These are phyloP conservation scores for Perkinsus olseni DNA, from an alignment of 169 alveolate species.

Conservation along the genomic window DNA sequence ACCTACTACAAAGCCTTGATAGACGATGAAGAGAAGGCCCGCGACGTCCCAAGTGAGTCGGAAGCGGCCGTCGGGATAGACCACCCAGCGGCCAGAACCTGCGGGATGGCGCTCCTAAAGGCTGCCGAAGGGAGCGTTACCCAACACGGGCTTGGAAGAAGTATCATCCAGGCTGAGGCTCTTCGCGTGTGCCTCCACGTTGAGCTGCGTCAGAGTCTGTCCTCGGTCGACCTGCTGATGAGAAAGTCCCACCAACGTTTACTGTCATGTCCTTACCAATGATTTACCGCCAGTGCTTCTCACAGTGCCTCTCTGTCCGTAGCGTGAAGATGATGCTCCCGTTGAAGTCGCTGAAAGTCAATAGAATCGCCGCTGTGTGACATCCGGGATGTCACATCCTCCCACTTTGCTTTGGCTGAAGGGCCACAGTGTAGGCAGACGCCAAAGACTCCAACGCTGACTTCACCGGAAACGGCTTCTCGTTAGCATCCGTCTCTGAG, in stretches of 20 bases:
- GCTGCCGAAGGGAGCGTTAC: too few species aligned
- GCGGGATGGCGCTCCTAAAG: too few species aligned
- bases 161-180: background rate
- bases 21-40: background rate
- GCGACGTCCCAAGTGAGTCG: background rate
- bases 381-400: too few species aligned
- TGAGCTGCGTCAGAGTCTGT: background rate
- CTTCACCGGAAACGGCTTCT: background rate
- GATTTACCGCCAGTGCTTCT: background rate
- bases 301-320: background rate
- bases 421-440: background rate
- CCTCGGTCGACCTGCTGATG: too few species aligned
- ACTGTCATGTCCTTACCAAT: background rate
- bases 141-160: background rate
- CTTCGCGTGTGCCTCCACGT: background rate
- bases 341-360: too few species aligned
- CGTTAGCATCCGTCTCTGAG: too few species aligned
- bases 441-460: background rate
- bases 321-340: too few species aligned
- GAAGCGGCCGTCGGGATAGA: background rate
- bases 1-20: background rate
- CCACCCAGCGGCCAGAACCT: background rate
- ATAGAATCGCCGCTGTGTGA: too few species aligned
- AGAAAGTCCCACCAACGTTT: too few species aligned
- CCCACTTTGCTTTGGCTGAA: background rate